Evolutionary conservation across 2,329 filamentous ascomycete species (phyloP).

Genomic region (Eutypa lata): DNA sequence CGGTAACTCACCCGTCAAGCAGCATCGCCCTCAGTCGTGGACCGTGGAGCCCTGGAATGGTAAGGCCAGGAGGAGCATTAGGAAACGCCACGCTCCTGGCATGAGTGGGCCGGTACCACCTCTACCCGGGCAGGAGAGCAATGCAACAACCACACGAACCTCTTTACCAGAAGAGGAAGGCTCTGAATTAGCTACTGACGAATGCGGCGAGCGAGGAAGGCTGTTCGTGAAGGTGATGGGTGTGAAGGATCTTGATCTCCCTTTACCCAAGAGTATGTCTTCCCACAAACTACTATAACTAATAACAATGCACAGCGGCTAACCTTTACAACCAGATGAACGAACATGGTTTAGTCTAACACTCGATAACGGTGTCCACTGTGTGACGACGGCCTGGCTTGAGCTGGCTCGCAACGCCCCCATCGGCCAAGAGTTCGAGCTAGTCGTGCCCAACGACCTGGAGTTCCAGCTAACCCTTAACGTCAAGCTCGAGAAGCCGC

Average conservation of each 20-base stretch:
- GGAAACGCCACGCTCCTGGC: slow-evolving; percentile 49
- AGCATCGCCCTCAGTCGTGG: slow-evolving; percentile 84
- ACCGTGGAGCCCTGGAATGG: slow-evolving; percentile 97
- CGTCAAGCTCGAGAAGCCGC: slow-evolving; percentile 85
- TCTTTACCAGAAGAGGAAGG: slow-evolving; percentile 68
- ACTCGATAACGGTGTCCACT: slow-evolving; percentile 96
- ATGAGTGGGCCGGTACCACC: slow-evolving; percentile 70
- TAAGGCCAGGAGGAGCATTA: slow-evolving; percentile 63
- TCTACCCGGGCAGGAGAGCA: slow-evolving; percentile 83
- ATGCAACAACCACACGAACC: slow-evolving; percentile 63
- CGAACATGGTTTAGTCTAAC: slow-evolving; percentile 93
- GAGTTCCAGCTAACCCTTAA: slow-evolving; percentile 98
- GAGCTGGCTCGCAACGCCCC: slow-evolving; percentile 89
- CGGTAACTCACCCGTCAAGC: slow-evolving; percentile 68
- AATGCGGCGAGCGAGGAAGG: slow-evolving; percentile 82
- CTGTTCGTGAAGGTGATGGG: slow-evolving; percentile 99
- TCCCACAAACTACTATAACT: neutral
- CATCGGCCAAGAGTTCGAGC: slow-evolving; percentile 96
- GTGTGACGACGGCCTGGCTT: slow-evolving; percentile 93
- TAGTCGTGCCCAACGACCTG: slow-evolving; percentile 95
- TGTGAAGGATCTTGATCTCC: slow-evolving; percentile 91
- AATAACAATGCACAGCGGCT: neutral
- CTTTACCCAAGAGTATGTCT: slow-evolving; percentile 81
- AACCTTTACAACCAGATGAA: slow-evolving; percentile 58
- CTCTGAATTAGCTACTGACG: slow-evolving; percentile 59